A percentile compares a stretch with the other conserved stretches of the same genome.
Evolutionary conservation across 2,329 filamentous ascomycete species (phyloP).

Genomic region (Akanthomyces lecanii): DNA sequence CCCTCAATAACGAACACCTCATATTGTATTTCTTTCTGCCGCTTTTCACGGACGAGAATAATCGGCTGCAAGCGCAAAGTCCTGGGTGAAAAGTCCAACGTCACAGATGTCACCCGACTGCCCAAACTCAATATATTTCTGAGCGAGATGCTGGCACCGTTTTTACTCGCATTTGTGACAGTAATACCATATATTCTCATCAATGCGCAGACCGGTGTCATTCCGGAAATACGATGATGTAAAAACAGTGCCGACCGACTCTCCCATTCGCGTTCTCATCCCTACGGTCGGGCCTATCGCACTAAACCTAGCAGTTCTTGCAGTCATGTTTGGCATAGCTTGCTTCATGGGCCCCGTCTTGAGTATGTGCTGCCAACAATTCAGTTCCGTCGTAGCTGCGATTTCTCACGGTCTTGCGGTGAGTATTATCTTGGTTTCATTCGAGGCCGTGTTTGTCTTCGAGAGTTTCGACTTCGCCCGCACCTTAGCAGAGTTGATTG

Average conservation of each 20-base stretch:
- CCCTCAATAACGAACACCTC: conserved; percentile 88
- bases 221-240: conserved; percentile 33
- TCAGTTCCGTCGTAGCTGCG: conserved; percentile 86
- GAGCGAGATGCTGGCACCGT: conserved; percentile 79
- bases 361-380: conserved; percentile 99
- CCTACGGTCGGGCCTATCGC: conserved; percentile 81
- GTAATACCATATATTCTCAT: conserved; percentile 91
- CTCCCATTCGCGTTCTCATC: conserved; percentile 73
- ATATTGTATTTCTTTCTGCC: conserved; percentile 97
- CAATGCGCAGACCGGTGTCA: conserved; percentile 88
- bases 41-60: conserved; percentile 88
- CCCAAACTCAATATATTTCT: conserved; percentile 71
- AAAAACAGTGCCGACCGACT: conserved; percentile 50
- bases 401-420: conserved; percentile 90
- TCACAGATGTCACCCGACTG: conserved; percentile 71
- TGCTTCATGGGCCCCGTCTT: conserved; percentile 96
- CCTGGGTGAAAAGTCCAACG: conserved; percentile 79
- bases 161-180: conserved; percentile 77
- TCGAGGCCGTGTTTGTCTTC: conserved; percentile 92
- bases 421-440: conserved; percentile 78
- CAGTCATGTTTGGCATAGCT: conserved; percentile 82
- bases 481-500: conserved; percentile 84
- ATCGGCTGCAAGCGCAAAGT: conserved; percentile 98
- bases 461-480: conserved; percentile 82
- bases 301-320: conserved; percentile 80